phyloP scores from a whole-genome alignment of 2,329 filamentous ascomycete genomes.

The Paracoccidioides lutzii region DNA sequence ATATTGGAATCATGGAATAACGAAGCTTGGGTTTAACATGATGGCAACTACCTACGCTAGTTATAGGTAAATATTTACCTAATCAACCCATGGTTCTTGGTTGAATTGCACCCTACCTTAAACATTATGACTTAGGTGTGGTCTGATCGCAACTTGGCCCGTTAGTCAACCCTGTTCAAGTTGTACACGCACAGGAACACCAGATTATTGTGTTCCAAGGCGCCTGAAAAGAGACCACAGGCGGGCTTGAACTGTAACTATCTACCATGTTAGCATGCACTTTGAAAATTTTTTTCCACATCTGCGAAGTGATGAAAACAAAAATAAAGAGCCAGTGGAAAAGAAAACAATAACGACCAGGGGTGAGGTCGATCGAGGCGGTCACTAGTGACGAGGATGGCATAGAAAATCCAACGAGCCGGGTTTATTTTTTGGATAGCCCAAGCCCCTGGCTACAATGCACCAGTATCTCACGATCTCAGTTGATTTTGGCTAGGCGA shows the following conservation, averaged over 20 bases:
- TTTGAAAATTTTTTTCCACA: background rate
- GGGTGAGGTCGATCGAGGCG: background rate
- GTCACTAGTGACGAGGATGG: background rate
- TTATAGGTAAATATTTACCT: background rate
- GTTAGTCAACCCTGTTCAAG: background rate
- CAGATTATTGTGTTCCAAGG: background rate
- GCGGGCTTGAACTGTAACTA: background rate
- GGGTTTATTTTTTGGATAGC: background rate
- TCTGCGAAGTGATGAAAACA: background rate
- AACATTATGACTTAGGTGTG: background rate
- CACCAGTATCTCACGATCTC: constrained; percentile 1
- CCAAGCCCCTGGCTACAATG: background rate
- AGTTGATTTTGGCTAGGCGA: constrained; percentile 1
- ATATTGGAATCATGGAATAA: background rate
- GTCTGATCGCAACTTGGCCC: background rate
- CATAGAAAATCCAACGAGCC: background rate
- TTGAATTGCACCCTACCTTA: background rate
- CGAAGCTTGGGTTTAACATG: background rate
- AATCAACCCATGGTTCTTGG: background rate
- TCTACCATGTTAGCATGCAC: background rate
- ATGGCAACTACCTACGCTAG: background rate
- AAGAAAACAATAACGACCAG: background rate
- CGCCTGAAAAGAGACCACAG: background rate
- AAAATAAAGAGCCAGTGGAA: background rate
- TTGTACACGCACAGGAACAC: background rate